These are phyloP conservation scores for Zopfia rhizophila DNA, from an alignment of 2,329 filamentous ascomycete genomes.

Conservation along the genomic window DNA sequence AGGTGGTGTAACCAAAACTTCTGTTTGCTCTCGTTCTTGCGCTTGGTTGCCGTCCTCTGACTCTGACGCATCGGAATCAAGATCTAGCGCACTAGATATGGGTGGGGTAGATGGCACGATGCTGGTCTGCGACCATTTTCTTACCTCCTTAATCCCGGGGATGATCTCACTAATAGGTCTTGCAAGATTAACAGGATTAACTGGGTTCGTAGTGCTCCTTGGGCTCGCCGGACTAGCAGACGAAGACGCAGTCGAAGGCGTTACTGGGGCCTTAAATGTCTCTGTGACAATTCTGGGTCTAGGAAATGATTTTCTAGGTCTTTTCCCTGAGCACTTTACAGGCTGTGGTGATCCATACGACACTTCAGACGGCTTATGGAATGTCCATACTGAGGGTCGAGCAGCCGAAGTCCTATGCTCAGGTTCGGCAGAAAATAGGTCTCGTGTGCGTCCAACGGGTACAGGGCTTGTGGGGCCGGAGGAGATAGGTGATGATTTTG, in stretches of 20 bases:
- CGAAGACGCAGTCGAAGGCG: not conserved
- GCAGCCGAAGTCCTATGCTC: not conserved
- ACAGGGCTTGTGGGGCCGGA: conserved; percentile 5
- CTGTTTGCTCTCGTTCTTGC: too few relatives aligned
- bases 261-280: conserved; percentile 26
- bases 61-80: too few relatives aligned
- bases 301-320: conserved; percentile 15
- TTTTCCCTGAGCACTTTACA: conserved; percentile 5
- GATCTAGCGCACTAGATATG: not conserved
- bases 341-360: conserved; percentile 16
- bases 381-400: not conserved
- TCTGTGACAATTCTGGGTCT: conserved; percentile 31
- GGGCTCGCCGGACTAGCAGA: not conserved
- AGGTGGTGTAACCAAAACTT: too few relatives aligned
- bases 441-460: conserved; percentile 8
- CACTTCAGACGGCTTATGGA: conserved; percentile 14
- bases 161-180: not conserved
- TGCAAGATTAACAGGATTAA: not conserved
- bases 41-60: too few relatives aligned
- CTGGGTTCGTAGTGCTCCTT: not conserved
- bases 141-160: too few relatives aligned
- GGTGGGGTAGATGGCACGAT: not conserved
- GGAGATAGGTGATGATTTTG: not conserved
- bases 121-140: too few relatives aligned
- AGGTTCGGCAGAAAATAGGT: conserved; percentile 23